These are phyloP conservation scores for Claviceps paspali DNA, from an alignment of 2,329 filamentous ascomycete species.

Conservation along the genomic window DNA sequence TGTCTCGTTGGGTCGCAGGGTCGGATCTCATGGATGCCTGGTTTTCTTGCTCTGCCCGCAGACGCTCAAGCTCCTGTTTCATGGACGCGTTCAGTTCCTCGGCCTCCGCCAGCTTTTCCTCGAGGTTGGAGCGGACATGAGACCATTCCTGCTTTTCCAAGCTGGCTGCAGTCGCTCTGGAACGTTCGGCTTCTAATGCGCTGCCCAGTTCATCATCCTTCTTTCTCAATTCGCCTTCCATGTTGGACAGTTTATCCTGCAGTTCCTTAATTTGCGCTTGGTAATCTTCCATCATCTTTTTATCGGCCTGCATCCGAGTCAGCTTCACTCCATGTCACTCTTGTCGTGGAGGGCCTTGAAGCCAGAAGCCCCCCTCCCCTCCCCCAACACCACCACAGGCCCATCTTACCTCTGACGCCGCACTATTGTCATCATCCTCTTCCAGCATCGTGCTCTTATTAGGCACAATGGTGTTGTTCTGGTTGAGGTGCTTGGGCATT, in stretches of 20 bases:
- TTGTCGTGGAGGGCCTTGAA: no score
- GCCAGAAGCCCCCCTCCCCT: no score
- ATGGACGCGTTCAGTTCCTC: conserved; percentile 67
- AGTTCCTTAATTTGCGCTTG: conserved; percentile 62
- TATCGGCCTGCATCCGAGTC: conserved; percentile 37
- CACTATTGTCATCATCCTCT: conserved; percentile 60
- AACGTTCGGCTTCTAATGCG: conserved; percentile 43
- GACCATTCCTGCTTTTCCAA: conserved; percentile 58
- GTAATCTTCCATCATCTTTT: conserved; percentile 63
- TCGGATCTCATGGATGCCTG: conserved; percentile 22
- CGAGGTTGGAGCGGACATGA: conserved; percentile 49
- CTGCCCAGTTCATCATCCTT: conserved; percentile 57
- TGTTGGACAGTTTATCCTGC: conserved; percentile 53
- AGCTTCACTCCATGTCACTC: no score
- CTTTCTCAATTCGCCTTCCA: conserved; percentile 54
- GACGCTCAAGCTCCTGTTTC: conserved; percentile 60
- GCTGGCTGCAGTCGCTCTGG: conserved; percentile 33
- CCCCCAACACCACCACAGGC: no score
- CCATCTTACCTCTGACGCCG: conserved; percentile 24
- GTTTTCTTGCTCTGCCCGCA: conserved; percentile 38
- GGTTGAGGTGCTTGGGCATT: conserved; percentile 67
- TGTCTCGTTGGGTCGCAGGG: conserved; percentile 47
- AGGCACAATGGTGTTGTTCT: conserved; percentile 90
- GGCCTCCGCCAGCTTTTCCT: conserved; percentile 58
- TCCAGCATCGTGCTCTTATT: conserved; percentile 98